These are phyloP conservation scores for Dictyostelium capitatum DNA, from an alignment of 78 protist species.

Conservation along the genomic window DNA sequence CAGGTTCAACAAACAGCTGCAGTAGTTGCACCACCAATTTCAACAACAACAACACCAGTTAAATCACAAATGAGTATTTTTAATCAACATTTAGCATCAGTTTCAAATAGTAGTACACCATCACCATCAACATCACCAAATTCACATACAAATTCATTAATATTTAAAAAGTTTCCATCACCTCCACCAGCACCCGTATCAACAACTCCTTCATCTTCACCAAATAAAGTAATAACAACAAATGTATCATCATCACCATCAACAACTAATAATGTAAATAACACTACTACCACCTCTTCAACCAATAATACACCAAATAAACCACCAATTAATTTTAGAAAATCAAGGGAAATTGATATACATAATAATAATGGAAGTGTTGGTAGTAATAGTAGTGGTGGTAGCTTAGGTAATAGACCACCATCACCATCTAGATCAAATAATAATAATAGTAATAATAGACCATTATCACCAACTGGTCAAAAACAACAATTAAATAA, in stretches of 20 bases:
- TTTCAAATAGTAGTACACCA: background rate
- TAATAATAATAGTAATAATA: background rate
- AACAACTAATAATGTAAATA: background rate
- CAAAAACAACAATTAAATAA: background rate
- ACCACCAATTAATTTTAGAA: slow-evolving; percentile 27
- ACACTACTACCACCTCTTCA: background rate
- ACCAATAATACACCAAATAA: slow-evolving; percentile 1
- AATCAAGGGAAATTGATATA: slow-evolving; percentile 28
- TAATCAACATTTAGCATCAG: background rate
- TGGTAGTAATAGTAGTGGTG: background rate
- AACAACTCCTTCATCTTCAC: background rate
- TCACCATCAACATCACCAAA: background rate
- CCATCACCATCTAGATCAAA: slow-evolving; percentile 1
- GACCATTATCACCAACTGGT: slow-evolving; percentile 47
- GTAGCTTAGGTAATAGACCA: background rate
- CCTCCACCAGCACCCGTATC: slow-evolving; percentile 23
- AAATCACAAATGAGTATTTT: background rate
- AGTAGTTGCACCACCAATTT: background rate
- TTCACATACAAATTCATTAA: background rate
- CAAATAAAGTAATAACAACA: background rate
- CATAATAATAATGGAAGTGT: background rate
- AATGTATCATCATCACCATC: background rate
- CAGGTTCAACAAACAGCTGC: too few relatives aligned
- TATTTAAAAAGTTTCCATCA: slow-evolving; percentile 17
- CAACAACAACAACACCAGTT: background rate